Conservation (phyloP, 306 rosid species). For the Prunus campanulata region DNA sequence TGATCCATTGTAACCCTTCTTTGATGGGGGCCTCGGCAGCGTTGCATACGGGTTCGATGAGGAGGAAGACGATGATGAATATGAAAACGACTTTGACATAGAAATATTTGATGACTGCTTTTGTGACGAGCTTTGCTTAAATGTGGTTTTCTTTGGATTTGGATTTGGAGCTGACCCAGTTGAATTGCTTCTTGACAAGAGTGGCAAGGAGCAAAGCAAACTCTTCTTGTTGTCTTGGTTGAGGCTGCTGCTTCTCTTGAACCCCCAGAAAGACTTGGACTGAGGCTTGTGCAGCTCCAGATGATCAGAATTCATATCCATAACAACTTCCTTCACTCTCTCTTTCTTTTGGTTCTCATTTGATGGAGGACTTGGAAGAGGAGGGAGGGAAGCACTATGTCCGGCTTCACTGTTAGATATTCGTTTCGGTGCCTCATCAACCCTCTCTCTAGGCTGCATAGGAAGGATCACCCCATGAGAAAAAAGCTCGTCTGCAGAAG, state of each 20-base stretch:
- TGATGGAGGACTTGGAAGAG: conserved; percentile 19
- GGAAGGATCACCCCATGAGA: conserved; percentile 80
- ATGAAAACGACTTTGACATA: conserved; percentile 33
- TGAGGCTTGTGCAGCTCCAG: conserved; percentile 33
- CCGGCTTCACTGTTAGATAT: conserved; percentile 9
- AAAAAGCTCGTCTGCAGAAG: conserved; percentile 89
- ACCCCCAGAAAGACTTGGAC: conserved; percentile 84
- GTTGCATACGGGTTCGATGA: conserved; percentile 30
- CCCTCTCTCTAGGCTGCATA: conserved; percentile 36
- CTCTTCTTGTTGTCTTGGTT: conserved; percentile 57
- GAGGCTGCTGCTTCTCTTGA: conserved; percentile 79
- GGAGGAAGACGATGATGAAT: conserved; percentile 28
- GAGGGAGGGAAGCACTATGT: conserved; percentile 53
- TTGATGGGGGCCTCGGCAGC: conserved; percentile 52
- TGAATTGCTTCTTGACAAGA: conserved; percentile 74
- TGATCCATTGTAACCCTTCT: conserved; percentile 58
- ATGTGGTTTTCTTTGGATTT: conserved; percentile 44
- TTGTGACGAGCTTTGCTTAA: conserved; percentile 34
- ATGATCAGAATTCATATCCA: conserved; percentile 23
- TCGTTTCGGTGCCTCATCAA: conserved; percentile 17
- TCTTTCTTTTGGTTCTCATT: conserved; percentile 45
- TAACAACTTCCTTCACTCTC: conserved; percentile 23
- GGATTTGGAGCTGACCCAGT: conserved; percentile 48
- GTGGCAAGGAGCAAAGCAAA: conserved; percentile 45
- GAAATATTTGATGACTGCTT: conserved; percentile 34